Base-by-base conservation (phyloP, 1,139 yeast genomes). In the Candida glucosophila region DNA sequence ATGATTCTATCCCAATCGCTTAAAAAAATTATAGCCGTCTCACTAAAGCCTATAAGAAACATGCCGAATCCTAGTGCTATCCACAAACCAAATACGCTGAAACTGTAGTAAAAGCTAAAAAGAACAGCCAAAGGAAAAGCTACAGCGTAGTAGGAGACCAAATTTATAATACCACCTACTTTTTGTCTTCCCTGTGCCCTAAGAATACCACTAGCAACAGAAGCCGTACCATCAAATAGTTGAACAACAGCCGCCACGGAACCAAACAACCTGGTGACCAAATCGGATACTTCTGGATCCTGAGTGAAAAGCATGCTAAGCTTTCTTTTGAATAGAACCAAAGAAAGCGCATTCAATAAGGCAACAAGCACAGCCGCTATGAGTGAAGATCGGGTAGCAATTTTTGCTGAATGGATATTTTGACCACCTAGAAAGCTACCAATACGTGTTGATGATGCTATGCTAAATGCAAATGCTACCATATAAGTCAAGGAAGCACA, bases 181-280 rank as follows among this genome's bases (percentile, higher is more conserved):
- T 62, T 62, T 43, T 77, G 83, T 39, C 81, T 52, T 4, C 82
- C 83, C 47, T 76, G 83, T 6, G 78, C 82, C 37, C 83, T 57
- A 29, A 77, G 53, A 14, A 75, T 52, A 2, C 82, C 83, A 4
- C 71, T 73, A 2, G 76, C 61, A 12, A 67, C 52, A 36, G 86
- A 78, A 14, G 90, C 86, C 21, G 83, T 50, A 1, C 93, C 77
- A 46, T 86, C 96, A 40, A 81, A 79, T 4, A 82, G 58, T 40
- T 82, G 90, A 34, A 81, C 67, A 1, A 77, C 39, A 0, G 92
- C 74, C 23, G 86, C 83, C 24, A 80, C 52, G 1, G 95, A 94
- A 30, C 50, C 47, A 39, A 83, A 66, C 8, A 69, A 59, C 4
- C 39, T 37, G n/a, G 51, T 44, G 8, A 70, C 60, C 1, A 55